A percentile compares a stretch with the other conserved stretches of the same genome.
Conservation (phyloP, 1,139 yeast genomes). For the Sugiyamaella xylanicola region DNA sequence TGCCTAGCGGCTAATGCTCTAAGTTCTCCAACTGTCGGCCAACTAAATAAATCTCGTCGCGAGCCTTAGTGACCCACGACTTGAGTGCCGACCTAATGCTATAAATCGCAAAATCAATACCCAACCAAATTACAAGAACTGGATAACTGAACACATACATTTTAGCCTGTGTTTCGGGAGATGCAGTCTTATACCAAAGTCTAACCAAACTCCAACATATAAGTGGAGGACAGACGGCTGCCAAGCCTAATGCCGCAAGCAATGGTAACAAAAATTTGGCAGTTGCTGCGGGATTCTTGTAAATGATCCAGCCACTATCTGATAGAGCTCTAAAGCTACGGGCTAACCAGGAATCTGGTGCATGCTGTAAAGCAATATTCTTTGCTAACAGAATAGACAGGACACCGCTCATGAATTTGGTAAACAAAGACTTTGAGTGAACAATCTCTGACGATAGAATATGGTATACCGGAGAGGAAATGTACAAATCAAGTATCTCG, state of each 20-base stretch:
- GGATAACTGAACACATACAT: constrained; percentile 18
- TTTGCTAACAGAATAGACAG: constrained; percentile 15
- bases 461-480: constrained; percentile 15
- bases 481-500: constrained; percentile 11
- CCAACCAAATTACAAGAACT: constrained; percentile 17
- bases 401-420: constrained; percentile 6
- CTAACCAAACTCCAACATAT: constrained; percentile 22
- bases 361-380: constrained; percentile 15
- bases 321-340: constrained; percentile 21
- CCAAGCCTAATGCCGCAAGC: background rate
- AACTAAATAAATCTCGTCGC: constrained; percentile 42
- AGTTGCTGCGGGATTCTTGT: constrained; percentile 15
- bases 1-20: constrained; percentile 21
- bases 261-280: constrained; percentile 5
- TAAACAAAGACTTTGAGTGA: constrained; percentile 5
- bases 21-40: constrained; percentile 42
- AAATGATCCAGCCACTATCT: constrained; percentile 27
- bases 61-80: constrained; percentile 25
- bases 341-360: constrained; percentile 22
- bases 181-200: constrained; percentile 21
- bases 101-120: constrained; percentile 24
- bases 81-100: constrained; percentile 13
- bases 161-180: constrained; percentile 9
- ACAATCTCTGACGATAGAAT: constrained; percentile 7
- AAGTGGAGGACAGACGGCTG: constrained; percentile 14